A percentile compares a stretch with the other conserved stretches of the same genome.
Conservation (phyloP, 345 rosid species). For the Lepidium sativum region DNA sequence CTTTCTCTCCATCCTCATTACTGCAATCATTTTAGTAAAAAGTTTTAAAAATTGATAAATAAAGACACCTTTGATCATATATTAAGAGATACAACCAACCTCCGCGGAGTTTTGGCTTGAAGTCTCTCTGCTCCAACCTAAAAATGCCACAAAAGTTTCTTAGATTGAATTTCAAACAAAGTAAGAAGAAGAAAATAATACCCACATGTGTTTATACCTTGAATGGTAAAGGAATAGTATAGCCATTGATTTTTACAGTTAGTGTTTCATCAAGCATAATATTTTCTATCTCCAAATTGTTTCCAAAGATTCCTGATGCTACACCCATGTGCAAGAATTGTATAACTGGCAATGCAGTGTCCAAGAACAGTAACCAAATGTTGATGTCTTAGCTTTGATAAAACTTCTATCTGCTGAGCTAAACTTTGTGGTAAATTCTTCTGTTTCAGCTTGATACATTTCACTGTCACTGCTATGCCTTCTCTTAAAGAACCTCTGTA, state of each 20-base stretch:
- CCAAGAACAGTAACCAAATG: constrained; percentile 84
- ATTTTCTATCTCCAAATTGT: constrained; percentile 64
- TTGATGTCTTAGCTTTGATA: constrained; percentile 79
- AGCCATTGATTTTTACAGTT: constrained; percentile 55
- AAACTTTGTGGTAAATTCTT: constrained; percentile 53
- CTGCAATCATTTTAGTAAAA: constrained; percentile 22
- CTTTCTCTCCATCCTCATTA: constrained; percentile 49
- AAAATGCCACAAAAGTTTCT: no score
- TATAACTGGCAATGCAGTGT: constrained; percentile 59
- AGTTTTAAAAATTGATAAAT: neutral
- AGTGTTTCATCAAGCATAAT: constrained; percentile 72
- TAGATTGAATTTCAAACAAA: no score
- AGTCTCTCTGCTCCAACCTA: no score
- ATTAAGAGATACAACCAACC: constrained; percentile 1
- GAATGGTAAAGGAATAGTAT: constrained; percentile 63
- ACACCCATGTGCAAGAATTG: no score
- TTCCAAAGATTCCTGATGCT: no score
- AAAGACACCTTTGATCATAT: neutral
- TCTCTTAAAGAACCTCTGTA: constrained; percentile 68
- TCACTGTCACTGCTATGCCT: constrained; percentile 52
- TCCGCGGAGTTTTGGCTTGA: no score
- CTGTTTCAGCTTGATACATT: constrained; percentile 64
- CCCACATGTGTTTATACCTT: constrained; percentile 31
- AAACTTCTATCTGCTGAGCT: constrained; percentile 61
- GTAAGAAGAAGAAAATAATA: neutral